These are phyloP conservation scores for Apiotrichum sp. DNA, from an alignment of 1,284 basidiomycete genomes.

Conservation along the genomic window DNA sequence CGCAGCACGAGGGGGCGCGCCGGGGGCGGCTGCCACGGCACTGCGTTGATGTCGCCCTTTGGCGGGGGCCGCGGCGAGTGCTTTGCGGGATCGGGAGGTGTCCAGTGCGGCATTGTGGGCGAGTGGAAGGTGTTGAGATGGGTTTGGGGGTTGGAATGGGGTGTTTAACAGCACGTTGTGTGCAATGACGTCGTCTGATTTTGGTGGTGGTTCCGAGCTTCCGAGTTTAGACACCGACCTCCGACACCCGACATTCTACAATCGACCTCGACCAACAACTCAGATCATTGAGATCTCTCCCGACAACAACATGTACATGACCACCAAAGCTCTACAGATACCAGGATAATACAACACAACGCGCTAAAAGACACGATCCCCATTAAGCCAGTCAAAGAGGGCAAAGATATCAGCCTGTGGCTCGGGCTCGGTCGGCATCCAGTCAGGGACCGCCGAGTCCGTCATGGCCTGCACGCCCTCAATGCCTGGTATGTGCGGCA, in stretches of 20 bases:
- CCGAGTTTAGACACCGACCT: no score
- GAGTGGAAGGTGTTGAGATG: not conserved
- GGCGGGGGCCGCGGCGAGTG: constrained; percentile 7
- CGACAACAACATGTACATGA: no score
- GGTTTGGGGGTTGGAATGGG: no score
- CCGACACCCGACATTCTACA: no score
- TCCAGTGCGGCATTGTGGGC: not conserved
- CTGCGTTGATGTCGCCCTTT: constrained; percentile 7
- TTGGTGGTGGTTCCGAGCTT: no score
- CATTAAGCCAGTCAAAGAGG: constrained; percentile 19
- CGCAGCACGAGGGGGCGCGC: constrained; percentile 8
- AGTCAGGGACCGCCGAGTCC: not conserved
- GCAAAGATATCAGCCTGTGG: constrained; percentile 11
- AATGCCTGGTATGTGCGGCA: constrained; percentile 14
- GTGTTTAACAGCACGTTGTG: no score
- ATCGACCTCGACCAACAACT: no score
- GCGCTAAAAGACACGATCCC: constrained; percentile 2
- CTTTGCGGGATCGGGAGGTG: not conserved
- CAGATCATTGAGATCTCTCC: no score
- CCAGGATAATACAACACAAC: no score
- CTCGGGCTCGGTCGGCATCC: constrained; percentile 1
- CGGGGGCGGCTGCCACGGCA: constrained; percentile 5
- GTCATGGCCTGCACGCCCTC: constrained; percentile 8
- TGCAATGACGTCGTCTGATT: no score
- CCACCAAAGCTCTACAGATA: no score